Evolutionary conservation across 306 rosid genomes (phyloP), one percentile per base, ranked within the genome.

Genomic region (Amphicarpaea edgeworthii): DNA sequence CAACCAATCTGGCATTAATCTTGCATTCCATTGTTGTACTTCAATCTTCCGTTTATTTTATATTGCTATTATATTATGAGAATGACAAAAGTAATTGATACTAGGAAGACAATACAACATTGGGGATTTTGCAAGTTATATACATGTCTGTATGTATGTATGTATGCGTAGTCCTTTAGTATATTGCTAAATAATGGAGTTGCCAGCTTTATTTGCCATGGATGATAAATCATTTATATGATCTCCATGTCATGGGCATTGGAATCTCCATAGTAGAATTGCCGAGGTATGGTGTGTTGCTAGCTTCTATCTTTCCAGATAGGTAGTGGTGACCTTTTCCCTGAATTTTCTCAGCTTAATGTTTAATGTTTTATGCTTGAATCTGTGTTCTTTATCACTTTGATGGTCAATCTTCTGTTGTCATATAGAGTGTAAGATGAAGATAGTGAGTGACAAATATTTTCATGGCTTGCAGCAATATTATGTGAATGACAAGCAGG

Each of bases 391-490:
- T 54, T 24, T 54, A 42, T 12, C 34, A 2, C 38, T 41, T 45
- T 14, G 17, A 32, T 59, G 26, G 6, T 9, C n/a, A 8, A 19
- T 68, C 67, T 69, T 62, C 26, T 45, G 19, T 61, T 61, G 60
- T 30, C 40, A 5, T 53, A 16, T 46, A 3, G 10, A 24, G 66
- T 19, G 23, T 75, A 47, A 21, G 69, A 37, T 77, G 53, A 54
- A 15, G 60, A 9, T 59, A 19, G 58, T 30, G 61, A 7, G 21
- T 40, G 45, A 50, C 23, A 40, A 26, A 12, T 20, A 47, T 66
- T 76, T 55, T 58, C 65, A 85, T 83, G 70, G 62, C 17, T 61
- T 79, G 71, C 85, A 95, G 99, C 77, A 90, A 83, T 95, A 92
- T 69, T 26, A 50, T 24, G 90, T 95, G 83, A 70, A 76, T 54